A percentile compares a stretch with the other conserved stretches of the same genome.
phyloP scores from a whole-genome alignment of 495 filamentous ascomycete species.

The Aspergillus conjunctus region DNA sequence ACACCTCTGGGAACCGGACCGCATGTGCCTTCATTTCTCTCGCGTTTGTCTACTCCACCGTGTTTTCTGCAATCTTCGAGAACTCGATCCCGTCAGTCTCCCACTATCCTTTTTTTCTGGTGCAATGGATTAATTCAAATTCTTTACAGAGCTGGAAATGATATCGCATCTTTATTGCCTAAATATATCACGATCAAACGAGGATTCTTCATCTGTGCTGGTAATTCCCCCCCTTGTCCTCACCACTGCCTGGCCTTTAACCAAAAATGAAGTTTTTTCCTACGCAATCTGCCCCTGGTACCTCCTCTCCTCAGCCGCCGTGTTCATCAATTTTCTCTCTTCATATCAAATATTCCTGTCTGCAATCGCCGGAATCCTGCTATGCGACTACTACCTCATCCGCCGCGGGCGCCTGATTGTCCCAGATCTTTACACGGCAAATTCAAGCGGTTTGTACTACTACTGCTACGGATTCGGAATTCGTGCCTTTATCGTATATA shows the following conservation, averaged over 20 bases:
- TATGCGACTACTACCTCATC: slow-evolving; percentile 39
- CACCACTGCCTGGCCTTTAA: not conserved
- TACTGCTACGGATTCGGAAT: slow-evolving; percentile 30
- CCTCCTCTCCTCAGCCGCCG: slow-evolving; percentile 31
- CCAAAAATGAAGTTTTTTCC: slow-evolving; percentile 23
- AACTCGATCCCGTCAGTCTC: slow-evolving; percentile 34
- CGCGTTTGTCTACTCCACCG: slow-evolving; percentile 30
- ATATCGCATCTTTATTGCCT: slow-evolving; percentile 35
- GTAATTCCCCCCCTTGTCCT: slow-evolving; percentile 2
- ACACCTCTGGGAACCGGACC: slow-evolving; percentile 22
- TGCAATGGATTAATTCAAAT: slow-evolving; percentile 1
- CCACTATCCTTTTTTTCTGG: too few species aligned
- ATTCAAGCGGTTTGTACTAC: slow-evolving; percentile 25
- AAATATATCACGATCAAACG: slow-evolving; percentile 35
- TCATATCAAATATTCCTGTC: slow-evolving; percentile 41
- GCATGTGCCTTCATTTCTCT: slow-evolving; percentile 27
- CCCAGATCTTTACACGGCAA: slow-evolving; percentile 31
- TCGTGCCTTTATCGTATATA: slow-evolving; percentile 30
- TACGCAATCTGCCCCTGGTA: slow-evolving; percentile 41
- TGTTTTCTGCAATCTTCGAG: slow-evolving; percentile 34
- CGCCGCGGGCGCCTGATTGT: slow-evolving; percentile 33
- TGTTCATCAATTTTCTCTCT: slow-evolving; percentile 38
- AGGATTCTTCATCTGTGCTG: slow-evolving; percentile 34
- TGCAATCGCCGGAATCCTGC: slow-evolving; percentile 33
- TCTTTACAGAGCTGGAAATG: slow-evolving; percentile 29